A percentile compares a stretch with the other conserved stretches of the same genome.
These are phyloP conservation scores for Lathyrus aphaca DNA, from an alignment of 306 rosid genomes.

Conservation along the genomic window DNA sequence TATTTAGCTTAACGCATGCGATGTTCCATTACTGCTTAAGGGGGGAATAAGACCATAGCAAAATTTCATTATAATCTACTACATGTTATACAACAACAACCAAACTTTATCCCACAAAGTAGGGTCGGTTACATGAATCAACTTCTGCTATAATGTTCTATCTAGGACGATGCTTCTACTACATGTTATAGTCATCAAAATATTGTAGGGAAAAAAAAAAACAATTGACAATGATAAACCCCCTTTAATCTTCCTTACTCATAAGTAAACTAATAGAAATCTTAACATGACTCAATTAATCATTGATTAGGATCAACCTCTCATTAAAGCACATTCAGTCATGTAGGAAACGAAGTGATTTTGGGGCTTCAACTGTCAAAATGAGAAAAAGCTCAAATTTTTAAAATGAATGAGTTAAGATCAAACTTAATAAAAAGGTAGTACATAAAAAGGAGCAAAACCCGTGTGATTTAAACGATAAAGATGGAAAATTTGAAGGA, in stretches of 20 bases:
- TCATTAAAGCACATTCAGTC: conserved; percentile 10
- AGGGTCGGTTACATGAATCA: no score
- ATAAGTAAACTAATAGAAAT: conserved; percentile 5
- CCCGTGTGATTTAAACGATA: conserved; percentile 17
- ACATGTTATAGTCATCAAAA: background rate
- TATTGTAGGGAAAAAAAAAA: conserved; percentile 2
- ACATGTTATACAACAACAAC: background rate
- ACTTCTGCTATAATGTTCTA: no score
- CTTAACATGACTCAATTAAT: background rate
- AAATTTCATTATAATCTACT: conserved; percentile 3
- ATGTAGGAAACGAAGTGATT: background rate
- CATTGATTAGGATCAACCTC: background rate
- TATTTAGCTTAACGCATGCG: background rate
- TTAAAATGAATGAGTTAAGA: background rate
- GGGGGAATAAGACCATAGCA: background rate
- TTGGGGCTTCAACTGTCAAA: conserved; percentile 1
- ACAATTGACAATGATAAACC: background rate
- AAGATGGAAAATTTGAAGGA: conserved; percentile 7
- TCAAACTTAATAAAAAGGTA: no score
- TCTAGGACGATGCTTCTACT: background rate
- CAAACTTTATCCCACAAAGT: no score
- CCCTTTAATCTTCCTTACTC: conserved; percentile 8
- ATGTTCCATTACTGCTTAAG: background rate
- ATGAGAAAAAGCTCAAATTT: background rate
- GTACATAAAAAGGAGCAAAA: background rate